Evolutionary conservation across 495 filamentous ascomycete species (phyloP).

Genomic region (Lindgomyces ingoldianus): DNA sequence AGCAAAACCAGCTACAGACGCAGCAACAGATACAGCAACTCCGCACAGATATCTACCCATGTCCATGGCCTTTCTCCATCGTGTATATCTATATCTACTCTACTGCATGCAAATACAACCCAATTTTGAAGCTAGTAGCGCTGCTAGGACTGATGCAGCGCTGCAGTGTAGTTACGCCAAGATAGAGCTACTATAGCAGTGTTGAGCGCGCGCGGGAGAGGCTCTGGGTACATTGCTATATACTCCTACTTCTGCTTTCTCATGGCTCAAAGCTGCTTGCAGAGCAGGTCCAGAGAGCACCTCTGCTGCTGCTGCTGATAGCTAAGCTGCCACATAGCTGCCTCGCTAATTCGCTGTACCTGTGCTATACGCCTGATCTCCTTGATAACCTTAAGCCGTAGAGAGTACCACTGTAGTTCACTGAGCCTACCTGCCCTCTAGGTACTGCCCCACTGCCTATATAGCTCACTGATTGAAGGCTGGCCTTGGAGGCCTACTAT

Average conservation of each 20-base stretch:
- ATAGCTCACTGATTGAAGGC: slow-evolving; percentile 6
- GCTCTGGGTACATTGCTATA: no score
- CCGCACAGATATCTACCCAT: background rate
- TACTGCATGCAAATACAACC: no score
- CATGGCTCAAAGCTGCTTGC: slow-evolving; percentile 15
- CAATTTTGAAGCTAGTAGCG: no score
- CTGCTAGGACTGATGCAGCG: background rate
- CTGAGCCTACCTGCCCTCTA: slow-evolving; percentile 12
- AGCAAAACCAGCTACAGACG: background rate
- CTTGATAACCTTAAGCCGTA: slow-evolving; percentile 9
- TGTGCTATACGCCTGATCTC: slow-evolving; percentile 19
- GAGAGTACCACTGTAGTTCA: slow-evolving; percentile 22
- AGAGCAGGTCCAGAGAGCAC: slow-evolving; percentile 20
- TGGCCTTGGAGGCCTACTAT: slow-evolving; percentile 1
- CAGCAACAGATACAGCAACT: background rate
- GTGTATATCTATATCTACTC: no score
- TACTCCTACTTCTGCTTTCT: slow-evolving; percentile 4
- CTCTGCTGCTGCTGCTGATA: slow-evolving; percentile 12
- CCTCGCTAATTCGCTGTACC: slow-evolving; percentile 14
- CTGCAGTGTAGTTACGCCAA: background rate
- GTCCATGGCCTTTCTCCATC: no score
- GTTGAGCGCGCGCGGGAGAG: background rate
- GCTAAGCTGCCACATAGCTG: slow-evolving; percentile 20
- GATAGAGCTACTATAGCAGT: background rate
- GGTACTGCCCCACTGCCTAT: slow-evolving; percentile 9